Conservation (phyloP, 2,329 filamentous ascomycete genomes). For the Phyllosticta citrichinensis region DNA sequence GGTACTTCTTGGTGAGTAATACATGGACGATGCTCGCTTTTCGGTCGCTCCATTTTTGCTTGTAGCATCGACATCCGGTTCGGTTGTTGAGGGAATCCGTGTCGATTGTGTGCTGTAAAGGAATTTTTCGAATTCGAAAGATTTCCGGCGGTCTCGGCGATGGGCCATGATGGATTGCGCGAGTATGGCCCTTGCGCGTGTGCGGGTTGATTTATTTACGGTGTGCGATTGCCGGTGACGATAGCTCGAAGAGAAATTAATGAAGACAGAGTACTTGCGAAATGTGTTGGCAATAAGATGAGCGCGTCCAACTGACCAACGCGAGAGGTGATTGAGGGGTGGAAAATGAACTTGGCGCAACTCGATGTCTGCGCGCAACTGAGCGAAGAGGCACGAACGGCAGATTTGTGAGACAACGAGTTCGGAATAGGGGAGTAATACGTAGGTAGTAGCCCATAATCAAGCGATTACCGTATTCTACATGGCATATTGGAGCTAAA, state of each 20-base stretch:
- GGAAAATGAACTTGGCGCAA: neutral
- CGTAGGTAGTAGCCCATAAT: neutral
- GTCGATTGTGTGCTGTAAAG: neutral
- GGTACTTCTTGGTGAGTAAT: neutral
- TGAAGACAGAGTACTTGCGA: neutral
- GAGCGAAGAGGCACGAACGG: neutral
- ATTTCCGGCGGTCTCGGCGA: neutral
- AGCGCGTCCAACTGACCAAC: neutral
- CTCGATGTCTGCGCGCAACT: neutral
- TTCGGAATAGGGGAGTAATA: neutral
- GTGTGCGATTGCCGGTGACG: neutral
- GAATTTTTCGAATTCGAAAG: neutral
- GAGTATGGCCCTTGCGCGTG: neutral
- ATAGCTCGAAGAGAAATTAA: neutral
- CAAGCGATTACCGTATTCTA: neutral
- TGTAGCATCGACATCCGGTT: neutral
- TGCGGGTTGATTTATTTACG: neutral
- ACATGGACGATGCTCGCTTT: neutral
- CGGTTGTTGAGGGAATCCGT: neutral
- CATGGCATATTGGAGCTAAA: neutral
- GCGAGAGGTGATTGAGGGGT: neutral
- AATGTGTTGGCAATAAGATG: neutral
- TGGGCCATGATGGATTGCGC: neutral
- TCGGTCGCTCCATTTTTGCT: neutral
- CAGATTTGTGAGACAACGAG: neutral